Evolutionary conservation across 1,284 basidiomycete genomes (phyloP).

Genomic region (Trichosporon coremiiforme): DNA sequence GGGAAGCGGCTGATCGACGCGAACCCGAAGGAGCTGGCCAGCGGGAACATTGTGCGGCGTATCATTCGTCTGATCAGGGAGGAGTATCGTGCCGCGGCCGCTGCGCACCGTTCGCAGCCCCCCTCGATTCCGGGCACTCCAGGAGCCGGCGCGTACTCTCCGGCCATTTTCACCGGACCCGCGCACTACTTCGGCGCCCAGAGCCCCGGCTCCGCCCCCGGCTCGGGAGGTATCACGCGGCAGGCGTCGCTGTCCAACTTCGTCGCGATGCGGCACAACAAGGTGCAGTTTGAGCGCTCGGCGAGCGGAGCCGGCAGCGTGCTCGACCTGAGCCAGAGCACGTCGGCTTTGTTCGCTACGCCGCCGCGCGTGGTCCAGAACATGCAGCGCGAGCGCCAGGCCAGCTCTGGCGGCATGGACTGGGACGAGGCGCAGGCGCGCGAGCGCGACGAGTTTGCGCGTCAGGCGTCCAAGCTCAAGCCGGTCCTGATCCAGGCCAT

Average conservation of each 20-base stretch:
- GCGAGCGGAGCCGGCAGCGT: slow-evolving; percentile 29
- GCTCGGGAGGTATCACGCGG: slow-evolving; percentile 22
- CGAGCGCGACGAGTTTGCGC: slow-evolving; percentile 50
- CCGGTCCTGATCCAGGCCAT: slow-evolving; percentile 79
- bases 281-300: slow-evolving; percentile 48
- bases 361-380: slow-evolving; percentile 31
- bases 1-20: slow-evolving; percentile 80
- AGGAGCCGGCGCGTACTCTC: slow-evolving; percentile 44
- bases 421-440: slow-evolving; percentile 24
- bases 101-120: slow-evolving; percentile 45
- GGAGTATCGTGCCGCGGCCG: slow-evolving; percentile 68
- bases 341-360: slow-evolving; percentile 42
- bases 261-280: slow-evolving; percentile 55
- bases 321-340: slow-evolving; percentile 36
- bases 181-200: slow-evolving; percentile 40
- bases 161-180: slow-evolving; percentile 47
- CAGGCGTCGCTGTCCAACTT: slow-evolving; percentile 53
- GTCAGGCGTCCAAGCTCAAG: slow-evolving; percentile 55
- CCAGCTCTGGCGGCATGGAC: not conserved
- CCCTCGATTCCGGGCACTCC: slow-evolving; percentile 52
- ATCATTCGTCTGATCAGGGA: slow-evolving; percentile 90
- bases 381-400: slow-evolving; percentile 14
- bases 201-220: slow-evolving; percentile 15
- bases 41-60: slow-evolving; percentile 90
- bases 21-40: slow-evolving; percentile 92